phyloP scores from a whole-genome alignment of 208 protist genomes.

The Trypanosoma congolense region DNA sequence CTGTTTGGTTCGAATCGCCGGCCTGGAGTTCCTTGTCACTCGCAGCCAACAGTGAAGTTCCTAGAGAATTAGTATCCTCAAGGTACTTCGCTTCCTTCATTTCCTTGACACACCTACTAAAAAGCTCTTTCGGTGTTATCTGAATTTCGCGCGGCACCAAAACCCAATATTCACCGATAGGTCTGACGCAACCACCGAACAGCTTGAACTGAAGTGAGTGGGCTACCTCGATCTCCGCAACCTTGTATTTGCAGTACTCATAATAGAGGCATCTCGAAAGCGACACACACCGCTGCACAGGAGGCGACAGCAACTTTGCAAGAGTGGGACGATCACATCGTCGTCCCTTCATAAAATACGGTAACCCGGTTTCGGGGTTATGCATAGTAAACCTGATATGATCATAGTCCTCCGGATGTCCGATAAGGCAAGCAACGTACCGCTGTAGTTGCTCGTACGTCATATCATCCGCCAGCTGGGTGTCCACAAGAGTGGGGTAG shows the following conservation, averaged over 20 bases:
- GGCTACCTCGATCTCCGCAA: slow-evolving; percentile 72
- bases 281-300: slow-evolving; percentile 27
- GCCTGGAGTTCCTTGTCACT: slow-evolving; percentile 6
- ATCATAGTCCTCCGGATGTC: slow-evolving; percentile 64
- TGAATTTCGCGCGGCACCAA: slow-evolving; percentile 60
- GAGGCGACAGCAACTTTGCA: slow-evolving; percentile 63
- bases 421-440: slow-evolving; percentile 71
- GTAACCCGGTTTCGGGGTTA: slow-evolving; percentile 76
- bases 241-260: slow-evolving; percentile 85
- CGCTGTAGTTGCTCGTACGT: slow-evolving; percentile 88
- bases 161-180: slow-evolving; percentile 75
- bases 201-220: slow-evolving; percentile 88
- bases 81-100: slow-evolving; percentile 39
- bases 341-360: slow-evolving; percentile 87
- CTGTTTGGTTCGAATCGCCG: slow-evolving; percentile 7
- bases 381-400: slow-evolving; percentile 82
- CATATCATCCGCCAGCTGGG: slow-evolving; percentile 74
- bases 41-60: slow-evolving; percentile 12
- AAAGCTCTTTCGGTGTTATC: slow-evolving; percentile 60
- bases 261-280: slow-evolving; percentile 77
- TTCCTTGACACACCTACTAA: slow-evolving; percentile 54
- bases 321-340: slow-evolving; percentile 64
- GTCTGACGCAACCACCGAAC: slow-evolving; percentile 62
- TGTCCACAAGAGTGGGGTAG: slow-evolving; percentile 62
- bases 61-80: slow-evolving; percentile 6